Conservation (phyloP, 192 early-diverging fungal genomes). For the Kickxella alabastrina region DNA sequence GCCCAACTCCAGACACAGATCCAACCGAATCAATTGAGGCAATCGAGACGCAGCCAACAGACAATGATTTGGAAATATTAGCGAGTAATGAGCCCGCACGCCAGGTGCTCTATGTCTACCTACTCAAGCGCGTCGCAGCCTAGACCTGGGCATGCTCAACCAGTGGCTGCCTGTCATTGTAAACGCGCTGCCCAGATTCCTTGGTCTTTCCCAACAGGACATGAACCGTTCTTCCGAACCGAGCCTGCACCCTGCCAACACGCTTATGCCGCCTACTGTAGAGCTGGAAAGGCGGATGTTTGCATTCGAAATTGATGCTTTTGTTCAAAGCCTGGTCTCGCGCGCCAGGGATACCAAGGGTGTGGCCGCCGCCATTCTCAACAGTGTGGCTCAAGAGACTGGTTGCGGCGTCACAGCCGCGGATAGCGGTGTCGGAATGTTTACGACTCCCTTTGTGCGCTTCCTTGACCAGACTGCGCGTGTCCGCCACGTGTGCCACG, state of each 20-base stretch:
- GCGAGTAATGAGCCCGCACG: conserved; percentile 22
- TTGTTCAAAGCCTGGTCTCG: conserved; percentile 31
- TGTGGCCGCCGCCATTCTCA: conserved; percentile 16
- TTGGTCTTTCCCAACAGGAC: conserved; percentile 12
- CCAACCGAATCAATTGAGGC: conserved; percentile 3
- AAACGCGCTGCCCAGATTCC: conserved; percentile 7
- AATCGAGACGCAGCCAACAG: conserved; percentile 5
- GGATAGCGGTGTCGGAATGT: background rate
- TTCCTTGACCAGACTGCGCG: conserved; percentile 20
- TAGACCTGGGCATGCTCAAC: conserved; percentile 32
- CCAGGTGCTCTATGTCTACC: conserved; percentile 36
- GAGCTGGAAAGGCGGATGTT: background rate
- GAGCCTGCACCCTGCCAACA: background rate
- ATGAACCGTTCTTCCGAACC: background rate
- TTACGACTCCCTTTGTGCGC: conserved; percentile 9
- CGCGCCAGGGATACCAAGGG: conserved; percentile 8
- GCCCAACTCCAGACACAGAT: background rate
- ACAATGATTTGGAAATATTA: conserved; percentile 13
- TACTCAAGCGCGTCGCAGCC: conserved; percentile 23
- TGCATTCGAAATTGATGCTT: conserved; percentile 42
- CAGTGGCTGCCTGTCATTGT: conserved; percentile 27
- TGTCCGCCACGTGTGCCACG: conserved; percentile 29
- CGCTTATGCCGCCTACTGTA: conserved; percentile 3
- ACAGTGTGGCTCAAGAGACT: conserved; percentile 9
- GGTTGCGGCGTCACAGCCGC: background rate